A percentile compares a stretch with the other conserved stretches of the same genome.
These are phyloP conservation scores for Triglochin maritima DNA, from an alignment of 106 monocot species.

Conservation along the genomic window DNA sequence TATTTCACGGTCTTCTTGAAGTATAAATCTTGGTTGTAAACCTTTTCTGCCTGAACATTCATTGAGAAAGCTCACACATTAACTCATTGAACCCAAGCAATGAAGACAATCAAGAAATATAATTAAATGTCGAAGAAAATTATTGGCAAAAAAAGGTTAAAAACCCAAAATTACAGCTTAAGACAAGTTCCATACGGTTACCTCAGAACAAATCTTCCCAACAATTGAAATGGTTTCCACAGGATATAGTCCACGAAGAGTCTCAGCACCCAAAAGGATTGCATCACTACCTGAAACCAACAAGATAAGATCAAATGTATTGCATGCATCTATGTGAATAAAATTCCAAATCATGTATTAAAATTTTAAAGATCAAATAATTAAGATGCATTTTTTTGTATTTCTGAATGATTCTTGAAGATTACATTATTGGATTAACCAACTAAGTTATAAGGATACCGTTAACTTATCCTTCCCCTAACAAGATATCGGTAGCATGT, in stretches of 20 bases:
- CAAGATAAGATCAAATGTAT: not conserved
- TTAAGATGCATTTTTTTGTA: not conserved
- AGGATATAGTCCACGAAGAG: constrained; percentile 87
- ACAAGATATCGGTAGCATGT: no score
- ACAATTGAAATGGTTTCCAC: constrained; percentile 87
- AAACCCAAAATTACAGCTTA: not conserved
- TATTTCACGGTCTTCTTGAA: constrained; percentile 86
- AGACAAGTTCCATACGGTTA: not conserved
- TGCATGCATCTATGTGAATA: no score
- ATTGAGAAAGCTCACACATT: no score
- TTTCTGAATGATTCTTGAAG: no score
- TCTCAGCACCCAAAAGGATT: constrained; percentile 94
- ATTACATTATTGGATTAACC: no score
- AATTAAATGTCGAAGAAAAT: not conserved
- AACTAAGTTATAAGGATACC: no score
- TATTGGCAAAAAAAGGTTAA: not conserved
- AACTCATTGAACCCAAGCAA: not conserved
- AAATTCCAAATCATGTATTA: no score
- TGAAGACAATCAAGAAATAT: not conserved
- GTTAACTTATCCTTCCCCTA: no score
- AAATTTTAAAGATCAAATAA: not conserved
- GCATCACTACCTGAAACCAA: constrained; percentile 70
- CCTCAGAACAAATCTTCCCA: constrained; percentile 92
- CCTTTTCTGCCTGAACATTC: constrained; percentile 64
- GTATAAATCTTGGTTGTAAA: constrained; percentile 85